These are phyloP conservation scores for Aegilops speltoides DNA, from an alignment of 176 grass and related monocot species.

Conservation along the genomic window DNA sequence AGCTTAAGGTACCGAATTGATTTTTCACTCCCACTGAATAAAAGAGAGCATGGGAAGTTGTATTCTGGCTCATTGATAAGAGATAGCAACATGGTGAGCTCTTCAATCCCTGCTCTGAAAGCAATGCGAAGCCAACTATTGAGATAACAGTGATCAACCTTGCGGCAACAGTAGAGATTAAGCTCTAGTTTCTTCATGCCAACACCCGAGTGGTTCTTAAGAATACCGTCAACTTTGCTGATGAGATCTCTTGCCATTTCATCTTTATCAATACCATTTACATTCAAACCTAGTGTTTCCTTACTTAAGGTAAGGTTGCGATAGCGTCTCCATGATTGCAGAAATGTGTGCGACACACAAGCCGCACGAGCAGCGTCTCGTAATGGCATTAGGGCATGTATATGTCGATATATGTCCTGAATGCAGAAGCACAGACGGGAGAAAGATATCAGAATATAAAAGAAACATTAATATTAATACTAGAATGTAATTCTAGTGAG, in stretches of 20 bases:
- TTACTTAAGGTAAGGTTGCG: neutral
- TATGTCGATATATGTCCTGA: neutral
- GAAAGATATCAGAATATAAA: neutral
- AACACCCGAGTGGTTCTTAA: neutral
- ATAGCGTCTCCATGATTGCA: neutral
- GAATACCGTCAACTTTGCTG: neutral
- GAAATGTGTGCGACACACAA: neutral
- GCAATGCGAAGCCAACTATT: neutral
- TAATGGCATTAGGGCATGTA: neutral
- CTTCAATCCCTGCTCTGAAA: neutral
- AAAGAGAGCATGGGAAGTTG: neutral
- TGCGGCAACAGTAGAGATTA: neutral
- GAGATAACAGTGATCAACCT: neutral
- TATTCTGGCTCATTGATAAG: neutral
- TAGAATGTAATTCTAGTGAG: neutral
- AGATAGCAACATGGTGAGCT: neutral
- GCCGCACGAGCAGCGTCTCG: neutral
- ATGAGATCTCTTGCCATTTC: neutral
- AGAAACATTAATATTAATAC: neutral
- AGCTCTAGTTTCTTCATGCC: neutral
- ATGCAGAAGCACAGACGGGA: neutral
- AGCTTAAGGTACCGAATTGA: neutral
- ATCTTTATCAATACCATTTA: neutral
- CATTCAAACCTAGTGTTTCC: neutral
- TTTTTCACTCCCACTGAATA: neutral